Evolutionary conservation across 495 filamentous ascomycete species (phyloP), one percentile per base, ranked within the genome.

Genomic region (Annulohypoxylon stygium): DNA sequence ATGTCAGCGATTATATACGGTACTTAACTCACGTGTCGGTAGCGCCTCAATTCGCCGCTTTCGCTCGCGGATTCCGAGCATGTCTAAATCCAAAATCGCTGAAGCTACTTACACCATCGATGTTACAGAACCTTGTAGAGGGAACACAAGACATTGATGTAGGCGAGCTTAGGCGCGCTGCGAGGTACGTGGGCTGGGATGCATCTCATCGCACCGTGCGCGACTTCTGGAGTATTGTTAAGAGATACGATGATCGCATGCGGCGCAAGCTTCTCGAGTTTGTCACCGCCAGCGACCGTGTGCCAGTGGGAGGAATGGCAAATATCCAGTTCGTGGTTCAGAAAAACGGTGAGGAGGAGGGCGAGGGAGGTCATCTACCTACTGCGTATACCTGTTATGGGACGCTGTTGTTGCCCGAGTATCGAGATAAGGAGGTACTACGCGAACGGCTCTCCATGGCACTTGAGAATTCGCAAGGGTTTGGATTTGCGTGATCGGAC

Each of bases 301-400:
- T 98, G 5, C 96, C 96, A 0, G 92, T 97, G 1, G 93, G 91
- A 41, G 95, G 95, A 10, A 87, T 93, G 67, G 85, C 86, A 67
- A 93, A 90, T 68, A 83, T 98, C 53, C 88, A 90, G 81, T 98
- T 99, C 79, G 87, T 90, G 36, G 84, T 99, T 34, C 90, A 95
- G 81, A 90, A 88, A 71, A 93, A 93, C 77, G 94, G 93, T 8
- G 87, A 87, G 51, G 89, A 89, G 62, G 87, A 91, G 68, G 81
- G 83, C 53, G 79, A 78, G 2, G 51, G 62, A 7, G 81, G 79
- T 69, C 85, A 89, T 71, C 81, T 98, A 75, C 95, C 95, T 4
- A 95, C 91, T 0, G 92, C 90, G 67, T 84, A 93, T 74, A 99
- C 96, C 4, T 99, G 96, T 79, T 98, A 95, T 80, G 93, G 94